Base-by-base conservation (phyloP, 257 asterid genomes). In the Plantago ovata region DNA sequence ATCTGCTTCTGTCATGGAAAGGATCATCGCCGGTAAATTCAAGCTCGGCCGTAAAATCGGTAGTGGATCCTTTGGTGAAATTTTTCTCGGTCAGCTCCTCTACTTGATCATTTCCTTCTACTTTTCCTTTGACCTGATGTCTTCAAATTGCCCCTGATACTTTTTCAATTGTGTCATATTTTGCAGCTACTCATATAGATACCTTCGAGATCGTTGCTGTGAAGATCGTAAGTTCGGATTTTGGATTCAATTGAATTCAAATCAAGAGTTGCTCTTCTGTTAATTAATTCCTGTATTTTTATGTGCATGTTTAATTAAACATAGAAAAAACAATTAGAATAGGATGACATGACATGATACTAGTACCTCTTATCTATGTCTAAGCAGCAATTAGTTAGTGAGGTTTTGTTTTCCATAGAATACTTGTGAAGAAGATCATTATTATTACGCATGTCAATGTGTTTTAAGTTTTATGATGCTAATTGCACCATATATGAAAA, bases 31-130 rank as follows among this genome's bases (percentile, higher is more conserved):
- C 58, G 88, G 95, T 53, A 89, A 84, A 82, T 89, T 73, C 80
- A 89, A 89, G 84, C 94, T 89, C 45, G 97, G 97, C 60, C 93
- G 97, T 44, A 89, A 89, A 80, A 89, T 89, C 84, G 97, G 97
- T 4, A 86, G 97, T 72, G 97, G 97, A 75, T 89, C 97, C 41
- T 89, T 89, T 56, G 97, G 97, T 36, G 94, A 89, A 77, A 89
- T 89, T 66, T 89, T 72, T 67, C 85, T 89, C 13, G 97, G 97
- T 86, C 66, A 69, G 84, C n/a, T 73, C 53, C n/a, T 56, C 24
- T 8, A 28, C 36, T 28, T 14, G 43, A 38, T 45, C 55, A 39
- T 42, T 4, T 22, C 51, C 5, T 0, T 41, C 8, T 13, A 52
- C 15, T 51, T 61, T 58, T 13, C 13, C 3, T 55, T 42, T 64